phyloP scores from a whole-genome alignment of 352 stramenopile genomes.

The Phytophthora pini region DNA sequence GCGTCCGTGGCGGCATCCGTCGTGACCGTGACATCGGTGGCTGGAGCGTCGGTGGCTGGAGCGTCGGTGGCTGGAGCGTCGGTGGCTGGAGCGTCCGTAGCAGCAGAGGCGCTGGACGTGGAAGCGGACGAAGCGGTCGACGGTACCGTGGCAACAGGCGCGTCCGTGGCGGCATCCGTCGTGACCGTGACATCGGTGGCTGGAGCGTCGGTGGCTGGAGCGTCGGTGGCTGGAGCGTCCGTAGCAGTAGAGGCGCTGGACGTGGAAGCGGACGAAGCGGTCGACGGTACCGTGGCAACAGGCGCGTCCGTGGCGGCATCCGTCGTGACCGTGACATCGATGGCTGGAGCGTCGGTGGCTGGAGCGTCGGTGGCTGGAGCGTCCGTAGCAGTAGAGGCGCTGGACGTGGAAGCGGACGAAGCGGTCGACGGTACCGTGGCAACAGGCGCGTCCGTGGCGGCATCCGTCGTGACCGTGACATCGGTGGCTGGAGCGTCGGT shows the following conservation, averaged over 20 bases:
- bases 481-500: not conserved
- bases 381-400: not conserved
- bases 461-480: not conserved
- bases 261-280: not conserved
- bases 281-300: not conserved
- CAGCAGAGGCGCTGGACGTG: not conserved
- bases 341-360: not conserved
- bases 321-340: constrained; percentile 1
- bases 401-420: not conserved
- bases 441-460: not conserved
- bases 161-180: no score
- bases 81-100: not conserved
- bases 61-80: no score
- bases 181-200: no score
- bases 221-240: no score
- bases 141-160: not conserved
- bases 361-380: not conserved
- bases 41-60: not conserved
- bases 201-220: no score
- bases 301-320: constrained; percentile 9
- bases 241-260: not conserved
- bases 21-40: not conserved
- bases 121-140: not conserved
- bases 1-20: not conserved
- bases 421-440: not conserved